Evolutionary conservation across 164 flowering plant genomes (phyloP).

Genomic region (Aristolochia californica): DNA sequence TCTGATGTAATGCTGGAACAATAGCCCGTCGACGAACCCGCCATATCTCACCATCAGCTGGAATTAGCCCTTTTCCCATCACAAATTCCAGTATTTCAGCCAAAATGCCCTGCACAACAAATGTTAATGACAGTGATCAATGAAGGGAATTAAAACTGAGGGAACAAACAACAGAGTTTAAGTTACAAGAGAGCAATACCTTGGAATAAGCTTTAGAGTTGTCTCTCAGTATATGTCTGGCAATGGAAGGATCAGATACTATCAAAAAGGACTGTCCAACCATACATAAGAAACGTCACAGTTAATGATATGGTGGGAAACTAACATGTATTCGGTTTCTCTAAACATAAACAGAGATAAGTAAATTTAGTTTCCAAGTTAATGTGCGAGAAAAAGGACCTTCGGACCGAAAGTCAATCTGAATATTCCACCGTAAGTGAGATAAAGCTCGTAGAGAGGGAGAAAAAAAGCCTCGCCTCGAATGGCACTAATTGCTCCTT

Average conservation of each 20-base stretch:
- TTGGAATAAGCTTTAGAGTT: constrained; percentile 88
- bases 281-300: not conserved
- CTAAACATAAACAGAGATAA: too few relatives aligned
- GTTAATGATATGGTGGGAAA: not conserved
- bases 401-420: constrained; percentile 88
- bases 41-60: constrained; percentile 99
- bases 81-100: constrained; percentile 96
- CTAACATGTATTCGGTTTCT: too few relatives aligned
- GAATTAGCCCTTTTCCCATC: constrained; percentile 98
- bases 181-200: constrained; percentile 29
- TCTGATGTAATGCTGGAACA: constrained; percentile 92
- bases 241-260: constrained; percentile 89
- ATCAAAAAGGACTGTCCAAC: constrained; percentile 75
- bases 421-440: constrained; percentile 88
- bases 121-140: too few relatives aligned
- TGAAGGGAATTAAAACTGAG: too few relatives aligned
- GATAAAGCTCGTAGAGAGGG: constrained; percentile 78
- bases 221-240: constrained; percentile 81
- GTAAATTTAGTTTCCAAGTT: too few relatives aligned
- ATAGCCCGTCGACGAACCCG: constrained; percentile 79
- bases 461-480: constrained; percentile 72
- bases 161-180: not conserved
- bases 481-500: constrained; percentile 57
- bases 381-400: constrained; percentile 28
- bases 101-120: constrained; percentile 75